These are phyloP conservation scores for Aspergillus bertholletiae DNA, from an alignment of 495 filamentous ascomycete species.

Conservation along the genomic window DNA sequence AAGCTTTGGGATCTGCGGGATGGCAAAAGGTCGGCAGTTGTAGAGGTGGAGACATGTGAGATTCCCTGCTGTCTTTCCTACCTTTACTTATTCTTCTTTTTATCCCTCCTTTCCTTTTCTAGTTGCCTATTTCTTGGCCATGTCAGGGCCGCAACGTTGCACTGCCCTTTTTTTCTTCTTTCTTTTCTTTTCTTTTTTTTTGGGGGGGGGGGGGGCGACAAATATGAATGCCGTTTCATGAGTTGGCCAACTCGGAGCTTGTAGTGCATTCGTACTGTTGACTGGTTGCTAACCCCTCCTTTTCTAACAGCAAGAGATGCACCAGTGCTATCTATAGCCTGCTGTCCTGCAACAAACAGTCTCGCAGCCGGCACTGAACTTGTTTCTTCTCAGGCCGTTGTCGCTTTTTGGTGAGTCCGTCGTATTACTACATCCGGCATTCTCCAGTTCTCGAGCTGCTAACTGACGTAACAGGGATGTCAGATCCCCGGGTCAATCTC, in stretches of 20 bases:
- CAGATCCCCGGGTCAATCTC: constrained; percentile 50
- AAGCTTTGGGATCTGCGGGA: constrained; percentile 45
- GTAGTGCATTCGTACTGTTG: neutral
- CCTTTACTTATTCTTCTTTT: neutral
- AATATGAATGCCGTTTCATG: neutral
- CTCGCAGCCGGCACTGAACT: constrained; percentile 80
- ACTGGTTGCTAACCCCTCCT: constrained; percentile 7
- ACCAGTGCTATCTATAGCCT: constrained; percentile 67
- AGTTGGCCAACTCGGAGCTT: neutral
- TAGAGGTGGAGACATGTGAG: constrained; percentile 42
- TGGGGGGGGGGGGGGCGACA: too few species aligned
- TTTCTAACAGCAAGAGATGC: constrained; percentile 34
- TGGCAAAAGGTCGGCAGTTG: constrained; percentile 24
- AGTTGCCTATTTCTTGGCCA: constrained; percentile 2
- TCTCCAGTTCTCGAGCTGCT: constrained; percentile 27
- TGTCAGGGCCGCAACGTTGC: neutral
- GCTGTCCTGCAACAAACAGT: constrained; percentile 51
- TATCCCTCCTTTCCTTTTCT: constrained; percentile 5
- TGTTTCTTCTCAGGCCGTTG: constrained; percentile 64
- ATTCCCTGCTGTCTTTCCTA: neutral
- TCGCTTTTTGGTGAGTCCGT: constrained; percentile 65
- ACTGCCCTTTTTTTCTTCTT: neutral
- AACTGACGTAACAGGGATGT: constrained; percentile 57
- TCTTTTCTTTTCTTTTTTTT: too few species aligned
- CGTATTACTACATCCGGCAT: neutral